phyloP scores from a whole-genome alignment of 139 green algal species.

The Limnomonas spitsbergensis region DNA sequence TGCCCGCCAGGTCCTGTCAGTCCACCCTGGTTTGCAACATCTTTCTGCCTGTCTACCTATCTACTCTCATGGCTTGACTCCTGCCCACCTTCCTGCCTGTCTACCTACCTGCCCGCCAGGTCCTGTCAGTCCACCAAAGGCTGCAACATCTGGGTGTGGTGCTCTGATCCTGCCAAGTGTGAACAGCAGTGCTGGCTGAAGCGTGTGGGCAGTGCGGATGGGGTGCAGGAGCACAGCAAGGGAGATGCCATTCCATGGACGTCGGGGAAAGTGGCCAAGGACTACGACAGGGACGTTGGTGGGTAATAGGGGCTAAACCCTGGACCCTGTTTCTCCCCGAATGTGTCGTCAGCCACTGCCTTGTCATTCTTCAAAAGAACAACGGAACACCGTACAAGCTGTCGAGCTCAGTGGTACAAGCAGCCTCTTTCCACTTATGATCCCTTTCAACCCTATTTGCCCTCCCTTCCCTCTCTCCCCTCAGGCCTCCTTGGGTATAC shows the following conservation, averaged over 20 bases:
- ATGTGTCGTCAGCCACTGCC: too few relatives aligned
- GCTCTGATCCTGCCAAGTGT: not conserved
- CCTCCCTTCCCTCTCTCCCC: too few relatives aligned
- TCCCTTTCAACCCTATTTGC: too few relatives aligned
- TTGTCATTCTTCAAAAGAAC: too few relatives aligned
- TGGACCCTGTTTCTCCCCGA: too few relatives aligned
- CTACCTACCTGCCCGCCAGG: not conserved
- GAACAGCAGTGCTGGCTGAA: slow-evolving; percentile 24
- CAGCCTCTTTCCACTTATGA: too few relatives aligned
- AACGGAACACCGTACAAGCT: too few relatives aligned
- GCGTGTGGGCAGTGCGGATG: not conserved
- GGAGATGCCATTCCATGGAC: not conserved
- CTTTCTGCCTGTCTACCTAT: not conserved
- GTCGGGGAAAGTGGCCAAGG: slow-evolving; percentile 18
- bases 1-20: not conserved
- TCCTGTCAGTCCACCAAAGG: not conserved
- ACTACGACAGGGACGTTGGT: slow-evolving; percentile 22
- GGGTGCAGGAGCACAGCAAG: not conserved
- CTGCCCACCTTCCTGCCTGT: too few relatives aligned
- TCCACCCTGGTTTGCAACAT: not conserved
- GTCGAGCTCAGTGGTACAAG: too few relatives aligned
- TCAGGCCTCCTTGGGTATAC: too few relatives aligned
- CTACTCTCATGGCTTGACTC: too few relatives aligned
- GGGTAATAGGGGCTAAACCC: too few relatives aligned
- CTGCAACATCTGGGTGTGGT: slow-evolving; percentile 27